Percentiles rank a stretch among this genome's conserved stretches.
phyloP scores from a whole-genome alignment of 257 asterid species.

The Solanum habrochaites region DNA sequence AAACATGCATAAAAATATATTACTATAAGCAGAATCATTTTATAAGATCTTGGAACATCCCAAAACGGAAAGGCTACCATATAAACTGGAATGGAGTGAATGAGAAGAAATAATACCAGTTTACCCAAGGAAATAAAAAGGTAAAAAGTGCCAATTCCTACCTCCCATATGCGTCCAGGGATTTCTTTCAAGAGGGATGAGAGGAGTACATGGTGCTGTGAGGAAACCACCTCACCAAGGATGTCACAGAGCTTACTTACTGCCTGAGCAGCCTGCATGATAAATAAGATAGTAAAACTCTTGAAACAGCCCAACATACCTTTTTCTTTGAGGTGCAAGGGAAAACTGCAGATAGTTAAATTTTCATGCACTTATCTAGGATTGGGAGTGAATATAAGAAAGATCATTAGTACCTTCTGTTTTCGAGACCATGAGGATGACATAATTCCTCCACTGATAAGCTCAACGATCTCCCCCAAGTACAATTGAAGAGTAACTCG shows the following conservation, averaged over 20 bases:
- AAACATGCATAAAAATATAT: background rate
- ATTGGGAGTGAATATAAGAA: background rate
- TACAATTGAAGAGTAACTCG: constrained; percentile 74
- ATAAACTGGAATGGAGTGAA: background rate
- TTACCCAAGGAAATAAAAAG: background rate
- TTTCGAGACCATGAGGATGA: constrained; percentile 96
- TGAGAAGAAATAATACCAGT: background rate
- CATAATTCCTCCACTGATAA: constrained; percentile 56
- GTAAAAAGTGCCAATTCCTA: constrained; percentile 6
- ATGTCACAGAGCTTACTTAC: constrained; percentile 73
- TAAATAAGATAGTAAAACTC: background rate
- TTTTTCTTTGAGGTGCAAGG: background rate
- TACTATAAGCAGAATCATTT: background rate
- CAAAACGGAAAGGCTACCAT: background rate
- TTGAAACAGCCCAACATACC: background rate
- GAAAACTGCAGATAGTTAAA: background rate
- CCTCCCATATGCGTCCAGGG: constrained; percentile 99
- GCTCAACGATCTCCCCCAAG: constrained; percentile 75
- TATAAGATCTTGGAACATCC: background rate
- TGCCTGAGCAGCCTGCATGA: constrained; percentile 78
- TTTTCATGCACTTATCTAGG: background rate
- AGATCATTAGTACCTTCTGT: constrained; percentile 49
- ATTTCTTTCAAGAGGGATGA: constrained; percentile 79
- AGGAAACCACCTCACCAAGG: constrained; percentile 72
- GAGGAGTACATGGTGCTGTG: constrained; percentile 62